Percentiles rank a stretch among this genome's conserved stretches.
Evolutionary conservation across 805 yeast genomes (phyloP).

Genomic region (Pichia pseudocactophila): DNA sequence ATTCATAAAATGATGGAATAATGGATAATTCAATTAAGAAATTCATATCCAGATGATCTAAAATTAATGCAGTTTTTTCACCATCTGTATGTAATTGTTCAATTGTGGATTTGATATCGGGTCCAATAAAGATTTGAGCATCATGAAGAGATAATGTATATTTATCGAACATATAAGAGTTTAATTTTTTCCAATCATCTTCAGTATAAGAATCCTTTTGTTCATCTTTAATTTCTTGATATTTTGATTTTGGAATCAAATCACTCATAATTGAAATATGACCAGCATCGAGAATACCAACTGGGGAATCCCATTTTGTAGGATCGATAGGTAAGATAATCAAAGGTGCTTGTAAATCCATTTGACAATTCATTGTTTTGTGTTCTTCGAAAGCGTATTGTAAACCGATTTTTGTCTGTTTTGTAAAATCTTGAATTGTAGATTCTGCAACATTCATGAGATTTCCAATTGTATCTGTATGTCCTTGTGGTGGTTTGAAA

Average conservation of each 20-base stretch:
- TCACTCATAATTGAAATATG: slow-evolving; percentile 81
- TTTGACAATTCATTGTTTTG: slow-evolving; percentile 73
- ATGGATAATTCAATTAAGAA: slow-evolving; percentile 76
- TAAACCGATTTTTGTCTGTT: slow-evolving; percentile 83
- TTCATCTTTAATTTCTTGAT: slow-evolving; percentile 61
- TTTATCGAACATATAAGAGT: slow-evolving; percentile 81
- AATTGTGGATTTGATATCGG: slow-evolving; percentile 69
- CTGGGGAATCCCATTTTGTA: slow-evolving; percentile 71
- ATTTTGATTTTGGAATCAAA: slow-evolving; percentile 58
- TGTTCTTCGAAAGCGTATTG: slow-evolving; percentile 94
- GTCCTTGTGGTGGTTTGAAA: slow-evolving; percentile 80
- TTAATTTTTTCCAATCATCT: slow-evolving; percentile 69
- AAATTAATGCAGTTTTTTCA: slow-evolving; percentile 47
- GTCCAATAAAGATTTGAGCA: slow-evolving; percentile 83
- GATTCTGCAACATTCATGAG: slow-evolving; percentile 92
- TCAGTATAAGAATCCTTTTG: slow-evolving; percentile 42
- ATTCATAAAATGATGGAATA: slow-evolving; percentile 64
- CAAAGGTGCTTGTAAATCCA: slow-evolving; percentile 91
- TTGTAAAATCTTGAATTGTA: slow-evolving; percentile 82
- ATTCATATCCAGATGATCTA: slow-evolving; percentile 69
- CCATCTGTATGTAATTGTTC: slow-evolving; percentile 50
- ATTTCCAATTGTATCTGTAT: slow-evolving; percentile 81
- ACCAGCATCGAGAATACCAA: slow-evolving; percentile 91
- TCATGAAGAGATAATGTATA: slow-evolving; percentile 70
- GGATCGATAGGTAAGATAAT: slow-evolving; percentile 81